Evolutionary conservation across 2,329 filamentous ascomycete genomes (phyloP), one percentile per base, ranked within the genome.

Genomic region (Lasiodiplodia sp.): DNA sequence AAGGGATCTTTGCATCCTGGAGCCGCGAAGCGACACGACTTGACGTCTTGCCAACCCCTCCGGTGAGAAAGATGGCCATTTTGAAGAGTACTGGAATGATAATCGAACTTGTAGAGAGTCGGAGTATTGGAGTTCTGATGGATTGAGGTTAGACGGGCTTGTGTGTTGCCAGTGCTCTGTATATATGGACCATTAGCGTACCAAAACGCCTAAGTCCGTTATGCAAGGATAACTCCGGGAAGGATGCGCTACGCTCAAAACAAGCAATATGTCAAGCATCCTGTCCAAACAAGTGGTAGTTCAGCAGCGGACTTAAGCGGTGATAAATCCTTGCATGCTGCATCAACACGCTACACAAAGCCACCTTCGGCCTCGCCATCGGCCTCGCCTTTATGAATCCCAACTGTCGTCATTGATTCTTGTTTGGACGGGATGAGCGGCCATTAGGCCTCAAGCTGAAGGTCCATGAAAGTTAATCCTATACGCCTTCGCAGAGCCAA

Each of bases 31-130:
- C 79, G 38, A 85, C 73, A 38, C 80, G 79, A n/a, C 75, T 74
- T 52, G 79, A 79, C 1, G 84, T 78, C 58, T 83, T 85, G 68
- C 84, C 83, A 0, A 80, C 83, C 53, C 83, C 83, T 56, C 83
- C 83, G 2, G 80, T 74, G 8, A 86, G 72, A 49, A 86, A 77
- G 49, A 85, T 72, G 31, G 82, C 25, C 67, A 72, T 70, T 34
- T 8, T 40, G 6, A 18, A 5, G 40, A 8, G 16, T 21, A 3
- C 3, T 69, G n/a, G 44, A 12, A 2, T 57, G 7, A 12, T 37
- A 78, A 40, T 14, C 28, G 7, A 18, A n/a, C 5, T 37, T 31
- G 38, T 18, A 37, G 34, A 12, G 28, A 16, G 31, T 12, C 25
- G 3, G 40, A 37, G 40, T 18, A 2, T 51, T 7, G 14, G 58